Base-by-base conservation (phyloP, 805 yeast species). In the Metschnikowia similis region DNA sequence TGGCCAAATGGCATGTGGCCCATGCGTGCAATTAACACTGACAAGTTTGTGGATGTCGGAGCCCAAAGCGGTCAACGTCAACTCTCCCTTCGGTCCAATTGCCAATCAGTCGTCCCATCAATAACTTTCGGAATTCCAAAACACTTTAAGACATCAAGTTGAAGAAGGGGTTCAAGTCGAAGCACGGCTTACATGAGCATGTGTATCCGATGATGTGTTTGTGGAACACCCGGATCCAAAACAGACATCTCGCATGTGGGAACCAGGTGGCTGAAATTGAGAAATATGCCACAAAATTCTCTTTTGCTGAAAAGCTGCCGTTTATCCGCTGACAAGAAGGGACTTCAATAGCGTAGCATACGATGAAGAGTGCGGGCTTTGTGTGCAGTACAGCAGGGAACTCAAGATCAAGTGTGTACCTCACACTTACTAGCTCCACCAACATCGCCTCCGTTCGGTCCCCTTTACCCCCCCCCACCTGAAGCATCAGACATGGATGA, bases 401-500 rank as follows among this genome's bases (percentile, higher is more conserved):
- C 35, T 13, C 42, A 40, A 17, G n/a, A 13, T 26, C 30, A 32
- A 17, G 37, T 31, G 45, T 32, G 45, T 2, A 31, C 13, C 45
- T 21, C 36, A 32, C 45, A 10, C 45, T 13, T 28, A 17, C 37
- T n/a, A 39, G 26, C 34, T 28, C 8, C 34, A 10, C 26, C 42
- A 29, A 14, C 13, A 28, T 30, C 29, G 26, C 37, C 9, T n/a
- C 37, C 28, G 16, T 35, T 14, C 36, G 31, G 37, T 37, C 21
- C 21, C 2, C 21, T 21, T 1, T 1, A 21, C 21, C 21, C 21
- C 21, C 21, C 21, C 21, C 21, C 21, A 21, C 5, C 3, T 4
- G 21, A 38, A 21, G 6, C 35, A 32, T 31, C 30, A 41, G 30
- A 47, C 21, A 73, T 74, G 73, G 77, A 74, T 56, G 75, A 69